These are phyloP conservation scores for Choiromyces venosus DNA, from an alignment of 495 filamentous ascomycete genomes.

Conservation along the genomic window DNA sequence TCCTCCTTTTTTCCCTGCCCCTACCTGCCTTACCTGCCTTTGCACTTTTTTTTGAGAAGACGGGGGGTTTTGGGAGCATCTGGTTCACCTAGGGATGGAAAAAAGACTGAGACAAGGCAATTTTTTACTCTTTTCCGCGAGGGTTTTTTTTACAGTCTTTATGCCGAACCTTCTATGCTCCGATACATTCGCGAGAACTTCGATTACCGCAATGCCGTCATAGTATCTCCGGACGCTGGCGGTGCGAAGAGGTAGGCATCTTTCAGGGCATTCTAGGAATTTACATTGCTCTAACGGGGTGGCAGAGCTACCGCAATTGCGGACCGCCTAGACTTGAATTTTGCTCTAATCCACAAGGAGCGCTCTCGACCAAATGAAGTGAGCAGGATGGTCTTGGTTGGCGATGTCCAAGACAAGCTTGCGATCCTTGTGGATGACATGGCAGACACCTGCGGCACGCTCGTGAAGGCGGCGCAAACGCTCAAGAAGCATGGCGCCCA, in stretches of 20 bases:
- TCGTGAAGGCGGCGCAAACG: conserved; percentile 86
- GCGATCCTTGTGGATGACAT: conserved; percentile 63
- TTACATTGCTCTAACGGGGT: conserved; percentile 3
- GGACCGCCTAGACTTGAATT: conserved; percentile 85
- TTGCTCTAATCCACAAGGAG: conserved; percentile 99
- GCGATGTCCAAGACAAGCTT: conserved; percentile 59
- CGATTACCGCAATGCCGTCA: conserved; percentile 75
- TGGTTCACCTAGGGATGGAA: neutral
- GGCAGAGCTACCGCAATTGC: conserved; percentile 86
- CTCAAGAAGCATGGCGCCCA: conserved; percentile 83
- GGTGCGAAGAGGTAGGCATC: conserved; percentile 77
- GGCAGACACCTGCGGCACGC: conserved; percentile 94
- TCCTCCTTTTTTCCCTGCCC: neutral
- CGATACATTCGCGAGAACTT: conserved; percentile 87
- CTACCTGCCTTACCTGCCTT: neutral
- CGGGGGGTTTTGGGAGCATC: conserved; percentile 1
- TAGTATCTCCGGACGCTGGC: conserved; percentile 93
- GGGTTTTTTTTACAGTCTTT: conserved; percentile 58
- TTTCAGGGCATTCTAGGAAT: neutral
- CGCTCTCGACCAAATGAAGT: conserved; percentile 93
- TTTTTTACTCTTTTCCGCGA: conserved; percentile 1
- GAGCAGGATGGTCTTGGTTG: conserved; percentile 89
- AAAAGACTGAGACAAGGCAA: conserved; percentile 4
- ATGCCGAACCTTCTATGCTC: conserved; percentile 88
- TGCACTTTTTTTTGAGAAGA: conserved; percentile 5